A percentile compares a stretch with the other conserved stretches of the same genome.
Conservation (phyloP, 2,329 filamentous ascomycete genomes). For the Ophiocordyceps camponoti-leonardi region DNA sequence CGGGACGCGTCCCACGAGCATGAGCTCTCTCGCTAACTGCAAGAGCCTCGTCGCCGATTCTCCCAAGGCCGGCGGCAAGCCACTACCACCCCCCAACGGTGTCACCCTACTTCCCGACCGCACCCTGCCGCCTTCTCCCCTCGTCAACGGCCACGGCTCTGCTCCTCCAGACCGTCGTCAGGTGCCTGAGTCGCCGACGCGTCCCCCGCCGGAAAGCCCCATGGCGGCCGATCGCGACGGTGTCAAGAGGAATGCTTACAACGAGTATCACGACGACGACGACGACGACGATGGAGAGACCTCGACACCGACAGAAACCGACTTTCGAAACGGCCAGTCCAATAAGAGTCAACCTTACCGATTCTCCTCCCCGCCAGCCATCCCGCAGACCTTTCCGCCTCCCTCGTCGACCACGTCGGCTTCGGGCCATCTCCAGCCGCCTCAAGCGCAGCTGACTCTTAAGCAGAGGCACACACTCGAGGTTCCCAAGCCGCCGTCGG, state of each 20-base stretch:
- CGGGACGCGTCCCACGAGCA: constrained; percentile 30
- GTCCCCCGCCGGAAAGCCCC: background rate
- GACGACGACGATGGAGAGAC: background rate
- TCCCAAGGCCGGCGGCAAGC: constrained; percentile 6
- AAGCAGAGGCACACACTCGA: constrained; percentile 80
- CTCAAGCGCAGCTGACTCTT: constrained; percentile 30
- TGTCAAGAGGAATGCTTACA: background rate
- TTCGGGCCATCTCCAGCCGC: constrained; percentile 33
- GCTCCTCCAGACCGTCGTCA: background rate
- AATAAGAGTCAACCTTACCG: constrained; percentile 27
- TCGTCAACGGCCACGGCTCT: background rate
- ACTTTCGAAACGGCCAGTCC: background rate
- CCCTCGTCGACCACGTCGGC: constrained; percentile 23
- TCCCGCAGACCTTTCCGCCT: constrained; percentile 11
- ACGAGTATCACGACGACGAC: too few species aligned
- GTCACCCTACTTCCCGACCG: constrained; percentile 12
- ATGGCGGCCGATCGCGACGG: background rate
- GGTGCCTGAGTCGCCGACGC: background rate
- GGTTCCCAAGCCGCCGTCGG: constrained; percentile 53
- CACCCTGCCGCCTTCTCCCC: constrained; percentile 2
- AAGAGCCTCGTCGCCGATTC: constrained; percentile 20
- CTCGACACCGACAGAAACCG: background rate
- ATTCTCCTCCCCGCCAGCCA: constrained; percentile 47
- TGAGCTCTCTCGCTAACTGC: constrained; percentile 42
- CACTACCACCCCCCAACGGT: constrained; percentile 9